phyloP scores from a whole-genome alignment of 129 eudicot species.

The Deinandra increscens region DNA sequence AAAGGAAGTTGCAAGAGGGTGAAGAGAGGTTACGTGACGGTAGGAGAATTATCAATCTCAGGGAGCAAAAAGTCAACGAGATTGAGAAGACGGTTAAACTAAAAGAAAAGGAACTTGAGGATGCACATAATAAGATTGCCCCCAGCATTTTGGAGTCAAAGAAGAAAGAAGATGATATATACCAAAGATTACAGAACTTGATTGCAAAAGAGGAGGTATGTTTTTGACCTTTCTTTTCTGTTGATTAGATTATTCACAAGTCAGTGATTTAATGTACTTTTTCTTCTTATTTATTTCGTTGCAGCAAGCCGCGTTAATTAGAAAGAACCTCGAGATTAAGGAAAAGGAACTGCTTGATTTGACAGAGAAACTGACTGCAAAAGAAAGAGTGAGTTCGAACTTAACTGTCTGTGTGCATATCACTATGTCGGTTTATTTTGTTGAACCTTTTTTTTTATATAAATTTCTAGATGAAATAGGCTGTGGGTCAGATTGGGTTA shows the following conservation, averaged over 20 bases:
- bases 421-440: neutral
- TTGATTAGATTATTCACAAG: neutral
- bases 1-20: constrained; percentile 71
- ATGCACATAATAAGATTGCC: constrained; percentile 45
- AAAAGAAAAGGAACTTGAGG: constrained; percentile 59
- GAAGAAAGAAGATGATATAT: constrained; percentile 57
- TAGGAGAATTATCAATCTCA: constrained; percentile 49
- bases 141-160: constrained; percentile 38
- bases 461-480: neutral
- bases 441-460: neutral
- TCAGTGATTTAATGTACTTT: neutral
- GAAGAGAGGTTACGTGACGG: constrained; percentile 78
- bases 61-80: constrained; percentile 69
- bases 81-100: constrained; percentile 43
- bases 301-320: constrained; percentile 61
- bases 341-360: constrained; percentile 55
- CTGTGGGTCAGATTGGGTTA: neutral
- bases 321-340: constrained; percentile 51
- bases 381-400: constrained; percentile 69
- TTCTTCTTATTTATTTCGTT: constrained; percentile 4
- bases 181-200: constrained; percentile 44
- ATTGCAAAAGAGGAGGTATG: constrained; percentile 64
- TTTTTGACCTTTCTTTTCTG: constrained; percentile 15
- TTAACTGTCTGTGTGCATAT: neutral
- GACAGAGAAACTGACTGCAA: constrained; percentile 57